These are phyloP conservation scores for Tetrahymena thermophila DNA, from an alignment of 73 alveolate species.

Conservation along the genomic window DNA sequence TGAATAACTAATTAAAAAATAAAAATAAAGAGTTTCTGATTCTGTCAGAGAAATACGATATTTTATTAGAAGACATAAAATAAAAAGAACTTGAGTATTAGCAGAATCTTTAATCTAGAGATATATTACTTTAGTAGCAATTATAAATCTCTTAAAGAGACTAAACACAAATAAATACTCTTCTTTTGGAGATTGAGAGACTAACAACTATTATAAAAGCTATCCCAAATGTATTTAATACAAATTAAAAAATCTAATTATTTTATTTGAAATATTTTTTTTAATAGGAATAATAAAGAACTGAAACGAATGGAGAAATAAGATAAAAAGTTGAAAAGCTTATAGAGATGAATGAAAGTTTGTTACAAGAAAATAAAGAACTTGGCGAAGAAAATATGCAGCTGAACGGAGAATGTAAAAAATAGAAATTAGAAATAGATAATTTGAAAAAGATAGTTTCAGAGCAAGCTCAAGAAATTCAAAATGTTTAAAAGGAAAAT, in stretches of 20 bases:
- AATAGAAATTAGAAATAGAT: background rate
- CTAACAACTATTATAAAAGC: background rate
- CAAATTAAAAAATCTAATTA: background rate
- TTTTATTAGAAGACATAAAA: background rate
- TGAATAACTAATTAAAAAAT: background rate
- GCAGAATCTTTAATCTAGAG: background rate
- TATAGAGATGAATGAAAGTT: background rate
- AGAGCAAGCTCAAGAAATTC: background rate
- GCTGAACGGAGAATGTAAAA: background rate
- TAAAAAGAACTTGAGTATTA: background rate
- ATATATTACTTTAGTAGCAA: background rate
- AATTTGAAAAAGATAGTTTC: background rate
- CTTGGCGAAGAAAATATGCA: background rate
- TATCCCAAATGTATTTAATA: background rate
- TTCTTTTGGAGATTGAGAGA: background rate
- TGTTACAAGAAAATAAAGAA: background rate
- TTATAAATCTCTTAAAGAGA: background rate
- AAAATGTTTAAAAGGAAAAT: background rate
- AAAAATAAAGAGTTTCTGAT: background rate
- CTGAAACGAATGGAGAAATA: background rate
- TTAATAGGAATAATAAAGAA: background rate
- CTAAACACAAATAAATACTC: background rate
- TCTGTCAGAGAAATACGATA: background rate
- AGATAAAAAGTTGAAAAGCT: background rate
- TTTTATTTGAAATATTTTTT: background rate